These are phyloP conservation scores for Chytriomyces confervae DNA, from an alignment of 192 early-diverging fungal species.

Conservation along the genomic window DNA sequence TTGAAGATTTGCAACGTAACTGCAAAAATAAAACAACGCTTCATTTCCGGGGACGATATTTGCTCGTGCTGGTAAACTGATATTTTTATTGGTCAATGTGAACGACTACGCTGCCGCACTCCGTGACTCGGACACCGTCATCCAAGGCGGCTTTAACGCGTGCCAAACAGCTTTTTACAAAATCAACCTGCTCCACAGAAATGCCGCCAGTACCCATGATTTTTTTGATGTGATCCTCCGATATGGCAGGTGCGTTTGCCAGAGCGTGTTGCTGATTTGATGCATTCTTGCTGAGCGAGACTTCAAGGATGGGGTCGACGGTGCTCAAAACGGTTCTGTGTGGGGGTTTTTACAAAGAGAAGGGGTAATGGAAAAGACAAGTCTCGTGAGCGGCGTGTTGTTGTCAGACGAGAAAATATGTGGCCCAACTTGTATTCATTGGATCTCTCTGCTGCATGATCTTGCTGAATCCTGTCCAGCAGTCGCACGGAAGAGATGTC, in stretches of 20 bases:
- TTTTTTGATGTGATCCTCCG: background rate
- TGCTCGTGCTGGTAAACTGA: too few species aligned
- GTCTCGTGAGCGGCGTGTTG: background rate
- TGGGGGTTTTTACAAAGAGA: background rate
- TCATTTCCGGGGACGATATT: too few species aligned
- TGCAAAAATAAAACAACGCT: background rate
- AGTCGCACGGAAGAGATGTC: slow-evolving; percentile 51
- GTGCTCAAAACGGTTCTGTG: slow-evolving; percentile 10
- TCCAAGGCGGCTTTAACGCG: slow-evolving; percentile 6
- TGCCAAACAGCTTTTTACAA: slow-evolving; percentile 4
- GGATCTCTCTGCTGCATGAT: slow-evolving; percentile 45
- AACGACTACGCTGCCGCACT: slow-evolving; percentile 25
- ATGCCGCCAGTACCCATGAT: background rate
- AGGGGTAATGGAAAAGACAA: background rate
- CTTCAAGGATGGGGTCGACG: background rate
- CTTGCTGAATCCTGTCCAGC: slow-evolving; percentile 50
- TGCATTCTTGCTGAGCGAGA: background rate
- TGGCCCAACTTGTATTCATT: slow-evolving; percentile 41
- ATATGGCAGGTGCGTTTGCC: too few species aligned
- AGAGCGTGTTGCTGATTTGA: slow-evolving; percentile 1
- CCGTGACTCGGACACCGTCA: slow-evolving; percentile 10
- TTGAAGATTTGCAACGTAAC: slow-evolving; percentile 51
- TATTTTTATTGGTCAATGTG: too few species aligned
- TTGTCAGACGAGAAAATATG: too few species aligned
- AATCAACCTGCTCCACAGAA: background rate